phyloP scores from a whole-genome alignment of 108 stramenopile species.

The Bacterosira constricta region DNA sequence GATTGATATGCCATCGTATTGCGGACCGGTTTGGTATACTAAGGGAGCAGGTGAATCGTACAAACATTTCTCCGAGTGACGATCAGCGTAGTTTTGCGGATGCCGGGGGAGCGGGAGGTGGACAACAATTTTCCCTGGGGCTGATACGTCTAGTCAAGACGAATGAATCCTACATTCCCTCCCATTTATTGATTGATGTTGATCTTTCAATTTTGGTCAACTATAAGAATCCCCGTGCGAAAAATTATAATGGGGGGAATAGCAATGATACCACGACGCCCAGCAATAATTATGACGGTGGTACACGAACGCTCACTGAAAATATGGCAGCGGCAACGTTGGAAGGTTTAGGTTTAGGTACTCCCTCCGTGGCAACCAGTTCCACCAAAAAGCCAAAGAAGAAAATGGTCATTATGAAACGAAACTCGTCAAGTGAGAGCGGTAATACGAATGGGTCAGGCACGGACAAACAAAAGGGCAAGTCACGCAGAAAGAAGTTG shows the following conservation, averaged over 20 bases:
- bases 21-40: conserved; percentile 87
- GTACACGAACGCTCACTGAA: conserved; percentile 21
- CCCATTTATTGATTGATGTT: conserved; percentile 48
- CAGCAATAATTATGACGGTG: conserved; percentile 14
- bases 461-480: conserved; percentile 37
- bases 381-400: conserved; percentile 45
- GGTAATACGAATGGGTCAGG: conserved; percentile 16
- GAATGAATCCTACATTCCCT: conserved; percentile 43
- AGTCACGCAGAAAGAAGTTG: conserved; percentile 50
- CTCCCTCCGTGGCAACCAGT: not conserved
- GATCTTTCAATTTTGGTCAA: conserved; percentile 44
- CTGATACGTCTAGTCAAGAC: conserved; percentile 53
- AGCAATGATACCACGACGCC: not conserved
- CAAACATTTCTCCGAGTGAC: not conserved
- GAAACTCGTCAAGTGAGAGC: conserved; percentile 25
- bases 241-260: conserved; percentile 5
- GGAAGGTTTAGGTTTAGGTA: not conserved
- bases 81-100: conserved; percentile 5
- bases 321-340: conserved; percentile 15
- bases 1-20: conserved; percentile 86
- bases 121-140: conserved; percentile 13
- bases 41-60: conserved; percentile 54
- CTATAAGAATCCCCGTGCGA: conserved; percentile 45
- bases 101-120: not conserved
- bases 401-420: conserved; percentile 63